A percentile compares a stretch with the other conserved stretches of the same genome.
These are phyloP conservation scores for Trichoderma sp. DNA, from an alignment of 2,329 filamentous ascomycete genomes.

Conservation along the genomic window DNA sequence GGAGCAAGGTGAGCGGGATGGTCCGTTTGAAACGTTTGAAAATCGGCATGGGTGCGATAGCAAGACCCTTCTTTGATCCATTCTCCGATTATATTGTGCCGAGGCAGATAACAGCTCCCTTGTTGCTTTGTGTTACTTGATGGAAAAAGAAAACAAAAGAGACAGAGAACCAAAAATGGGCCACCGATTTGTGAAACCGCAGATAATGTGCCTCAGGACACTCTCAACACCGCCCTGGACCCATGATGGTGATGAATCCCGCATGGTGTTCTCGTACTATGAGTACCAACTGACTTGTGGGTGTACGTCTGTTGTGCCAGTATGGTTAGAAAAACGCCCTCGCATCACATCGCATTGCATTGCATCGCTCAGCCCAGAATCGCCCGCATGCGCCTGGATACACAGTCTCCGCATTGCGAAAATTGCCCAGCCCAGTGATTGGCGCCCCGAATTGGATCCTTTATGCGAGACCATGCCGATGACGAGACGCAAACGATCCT, in stretches of 20 bases:
- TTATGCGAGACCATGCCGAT: neutral
- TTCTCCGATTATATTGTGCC: neutral
- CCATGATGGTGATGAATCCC: neutral
- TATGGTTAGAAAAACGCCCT: neutral
- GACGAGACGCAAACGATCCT: neutral
- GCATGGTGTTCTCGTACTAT: neutral
- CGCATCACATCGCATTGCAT: neutral
- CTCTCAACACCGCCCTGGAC: neutral
- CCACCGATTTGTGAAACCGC: constrained; percentile 1
- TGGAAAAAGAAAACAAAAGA: neutral
- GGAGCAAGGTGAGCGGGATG: constrained; percentile 7
- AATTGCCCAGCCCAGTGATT: neutral
- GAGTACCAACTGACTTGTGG: neutral
- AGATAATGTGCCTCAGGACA: neutral
- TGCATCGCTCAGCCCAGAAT: neutral
- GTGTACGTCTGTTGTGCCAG: neutral
- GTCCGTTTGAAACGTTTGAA: constrained; percentile 18
- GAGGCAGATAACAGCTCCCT: neutral
- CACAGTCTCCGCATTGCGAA: neutral
- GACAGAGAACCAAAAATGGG: neutral
- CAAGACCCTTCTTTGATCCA: neutral
- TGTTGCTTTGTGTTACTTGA: neutral
- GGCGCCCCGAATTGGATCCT: neutral
- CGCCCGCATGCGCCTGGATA: neutral
- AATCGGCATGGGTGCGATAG: constrained; percentile 6